Percentiles rank a stretch among this genome's conserved stretches.
Evolutionary conservation across 768 basidiomycete species (phyloP).

Genomic region (Suillus bovinus): DNA sequence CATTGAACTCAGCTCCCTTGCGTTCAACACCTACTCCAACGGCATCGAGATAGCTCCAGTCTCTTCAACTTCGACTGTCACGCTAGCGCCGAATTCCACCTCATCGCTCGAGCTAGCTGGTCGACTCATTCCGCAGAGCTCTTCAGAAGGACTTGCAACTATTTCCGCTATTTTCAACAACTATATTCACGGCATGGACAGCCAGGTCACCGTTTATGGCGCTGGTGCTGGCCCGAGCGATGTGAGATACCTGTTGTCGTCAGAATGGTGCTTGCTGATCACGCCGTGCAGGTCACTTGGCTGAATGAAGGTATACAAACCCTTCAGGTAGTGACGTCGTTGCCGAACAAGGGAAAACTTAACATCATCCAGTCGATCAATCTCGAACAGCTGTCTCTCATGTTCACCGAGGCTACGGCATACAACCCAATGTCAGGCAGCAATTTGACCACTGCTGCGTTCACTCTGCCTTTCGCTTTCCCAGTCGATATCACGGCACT

Average conservation of each 20-base stretch:
- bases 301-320: slow-evolving; percentile 69
- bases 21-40: slow-evolving; percentile 58
- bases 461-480: slow-evolving; percentile 69
- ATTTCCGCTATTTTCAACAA: slow-evolving; percentile 71
- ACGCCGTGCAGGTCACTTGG: slow-evolving; percentile 58
- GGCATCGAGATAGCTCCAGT: slow-evolving; percentile 61
- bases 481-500: slow-evolving; percentile 65
- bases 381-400: slow-evolving; percentile 57
- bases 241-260: slow-evolving; percentile 35
- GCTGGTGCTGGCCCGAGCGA: slow-evolving; percentile 56
- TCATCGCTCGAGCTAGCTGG: slow-evolving; percentile 57
- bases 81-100: slow-evolving; percentile 53
- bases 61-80: slow-evolving; percentile 47
- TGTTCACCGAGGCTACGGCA: slow-evolving; percentile 58
- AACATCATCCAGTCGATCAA: slow-evolving; percentile 64
- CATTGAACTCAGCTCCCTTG: slow-evolving; percentile 58
- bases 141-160: slow-evolving; percentile 49
- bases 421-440: slow-evolving; percentile 61
- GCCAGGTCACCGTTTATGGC: slow-evolving; percentile 58
- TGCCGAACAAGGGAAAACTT: slow-evolving; percentile 63
- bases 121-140: slow-evolving; percentile 62
- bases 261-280: slow-evolving; percentile 9
- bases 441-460: slow-evolving; percentile 58
- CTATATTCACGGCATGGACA: slow-evolving; percentile 68
- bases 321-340: slow-evolving; percentile 54